Conservation (phyloP, 2,329 filamentous ascomycete genomes). For the Trichocomaceae sp. region DNA sequence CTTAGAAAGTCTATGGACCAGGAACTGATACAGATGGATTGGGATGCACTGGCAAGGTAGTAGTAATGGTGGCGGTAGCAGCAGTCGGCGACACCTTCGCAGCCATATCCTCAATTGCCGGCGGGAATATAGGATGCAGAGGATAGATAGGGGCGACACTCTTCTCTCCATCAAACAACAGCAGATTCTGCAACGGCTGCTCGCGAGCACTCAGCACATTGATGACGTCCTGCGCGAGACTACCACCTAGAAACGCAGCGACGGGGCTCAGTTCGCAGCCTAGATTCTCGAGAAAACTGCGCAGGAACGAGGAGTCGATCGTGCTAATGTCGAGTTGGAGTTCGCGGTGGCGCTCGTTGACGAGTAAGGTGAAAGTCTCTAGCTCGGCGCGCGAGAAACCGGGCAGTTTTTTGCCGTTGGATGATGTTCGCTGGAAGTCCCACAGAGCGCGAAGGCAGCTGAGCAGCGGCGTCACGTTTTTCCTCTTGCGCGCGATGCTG, state of each 20-base stretch:
- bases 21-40: neutral
- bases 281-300: slow-evolving; percentile 80
- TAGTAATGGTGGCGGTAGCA: neutral
- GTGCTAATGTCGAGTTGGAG: slow-evolving; percentile 63
- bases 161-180: slow-evolving; percentile 80
- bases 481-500: slow-evolving; percentile 60
- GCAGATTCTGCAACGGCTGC: slow-evolving; percentile 91
- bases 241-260: slow-evolving; percentile 79
- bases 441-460: slow-evolving; percentile 84
- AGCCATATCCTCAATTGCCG: slow-evolving; percentile 22
- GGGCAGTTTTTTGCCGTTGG: slow-evolving; percentile 50
- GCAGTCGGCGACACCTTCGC: slow-evolving; percentile 16
- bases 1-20: neutral
- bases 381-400: slow-evolving; percentile 58
- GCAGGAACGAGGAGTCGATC: slow-evolving; percentile 63
- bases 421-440: slow-evolving; percentile 65
- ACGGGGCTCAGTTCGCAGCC: slow-evolving; percentile 79
- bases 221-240: slow-evolving; percentile 92
- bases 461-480: slow-evolving; percentile 73
- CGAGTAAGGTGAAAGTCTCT: slow-evolving; percentile 67
- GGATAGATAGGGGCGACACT: slow-evolving; percentile 75
- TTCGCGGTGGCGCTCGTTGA: slow-evolving; percentile 69
- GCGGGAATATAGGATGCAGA: slow-evolving; percentile 61
- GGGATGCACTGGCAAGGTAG: slow-evolving; percentile 1
- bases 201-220: slow-evolving; percentile 87